These are phyloP conservation scores for Euphorbia peplus DNA, from an alignment of 345 rosid species.

Conservation along the genomic window DNA sequence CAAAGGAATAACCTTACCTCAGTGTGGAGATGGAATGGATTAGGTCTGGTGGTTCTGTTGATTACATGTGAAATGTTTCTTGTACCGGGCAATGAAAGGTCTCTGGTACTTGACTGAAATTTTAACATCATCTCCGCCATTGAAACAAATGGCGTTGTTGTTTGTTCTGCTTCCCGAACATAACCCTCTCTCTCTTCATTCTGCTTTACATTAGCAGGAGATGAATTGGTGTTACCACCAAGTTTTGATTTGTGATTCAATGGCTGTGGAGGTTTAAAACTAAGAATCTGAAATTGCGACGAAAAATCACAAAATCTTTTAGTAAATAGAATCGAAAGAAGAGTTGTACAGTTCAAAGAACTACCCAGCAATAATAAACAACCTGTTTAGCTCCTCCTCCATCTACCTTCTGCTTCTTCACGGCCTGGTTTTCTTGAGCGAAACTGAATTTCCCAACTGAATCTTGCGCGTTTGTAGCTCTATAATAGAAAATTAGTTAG, in stretches of 20 bases:
- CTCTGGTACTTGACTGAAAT: constrained; percentile 85
- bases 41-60: constrained; percentile 69
- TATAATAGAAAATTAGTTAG: constrained; percentile 17
- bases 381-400: constrained; percentile 93
- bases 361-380: background rate
- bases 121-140: constrained; percentile 83
- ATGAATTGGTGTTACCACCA: constrained; percentile 51
- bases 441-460: constrained; percentile 45
- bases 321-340: background rate
- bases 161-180: constrained; percentile 40
- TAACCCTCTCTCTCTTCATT: constrained; percentile 83
- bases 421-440: constrained; percentile 87
- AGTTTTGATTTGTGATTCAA: constrained; percentile 72
- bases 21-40: constrained; percentile 85
- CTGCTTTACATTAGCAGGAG: constrained; percentile 37
- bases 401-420: constrained; percentile 93
- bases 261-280: constrained; percentile 60
- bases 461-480: constrained; percentile 37
- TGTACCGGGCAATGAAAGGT: no score
- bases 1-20: constrained; percentile 50
- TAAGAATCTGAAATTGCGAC: constrained; percentile 60
- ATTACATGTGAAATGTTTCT: constrained; percentile 79
- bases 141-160: constrained; percentile 63
- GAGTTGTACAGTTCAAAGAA: background rate
- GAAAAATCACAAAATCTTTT: background rate